These are phyloP conservation scores for Fraxinus floribunda DNA, from an alignment of 305 asterid species.

Conservation along the genomic window DNA sequence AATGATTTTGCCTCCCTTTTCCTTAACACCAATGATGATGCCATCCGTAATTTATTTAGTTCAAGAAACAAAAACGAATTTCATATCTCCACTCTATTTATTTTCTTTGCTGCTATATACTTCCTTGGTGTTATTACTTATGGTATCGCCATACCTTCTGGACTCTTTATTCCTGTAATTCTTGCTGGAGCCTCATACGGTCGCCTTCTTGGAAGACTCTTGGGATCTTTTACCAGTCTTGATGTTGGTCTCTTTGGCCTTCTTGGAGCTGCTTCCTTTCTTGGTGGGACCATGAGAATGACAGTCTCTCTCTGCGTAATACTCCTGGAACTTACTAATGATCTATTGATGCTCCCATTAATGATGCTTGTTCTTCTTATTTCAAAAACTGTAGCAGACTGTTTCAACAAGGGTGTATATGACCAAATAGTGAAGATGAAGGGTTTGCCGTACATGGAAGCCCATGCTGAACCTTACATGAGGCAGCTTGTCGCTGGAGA, in stretches of 20 bases:
- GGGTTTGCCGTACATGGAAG: slow-evolving; percentile 94
- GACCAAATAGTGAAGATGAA: slow-evolving; percentile 94
- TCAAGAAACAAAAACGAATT: slow-evolving; percentile 53
- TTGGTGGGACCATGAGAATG: slow-evolving; percentile 99
- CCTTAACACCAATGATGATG: slow-evolving; percentile 88
- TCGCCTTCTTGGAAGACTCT: slow-evolving; percentile 65
- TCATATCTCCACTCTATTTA: slow-evolving; percentile 51
- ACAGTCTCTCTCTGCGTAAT: slow-evolving; percentile 92
- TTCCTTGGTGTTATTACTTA: slow-evolving; percentile 84
- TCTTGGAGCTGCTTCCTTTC: slow-evolving; percentile 95
- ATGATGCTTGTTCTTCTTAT: slow-evolving; percentile 90
- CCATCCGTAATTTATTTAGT: slow-evolving; percentile 80
- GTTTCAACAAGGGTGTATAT: slow-evolving; percentile 79
- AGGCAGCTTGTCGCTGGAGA: slow-evolving; percentile 76
- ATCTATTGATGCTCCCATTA: slow-evolving; percentile 84
- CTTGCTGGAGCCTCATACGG: slow-evolving; percentile 97
- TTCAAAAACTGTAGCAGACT: slow-evolving; percentile 86
- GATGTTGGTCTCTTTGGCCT: slow-evolving; percentile 74
- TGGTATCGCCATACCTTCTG: slow-evolving; percentile 95
- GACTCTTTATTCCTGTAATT: slow-evolving; percentile 94
- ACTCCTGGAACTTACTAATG: slow-evolving; percentile 78
- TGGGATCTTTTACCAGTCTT: slow-evolving; percentile 60
- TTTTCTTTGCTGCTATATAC: slow-evolving; percentile 61
- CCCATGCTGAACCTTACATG: slow-evolving; percentile 95
- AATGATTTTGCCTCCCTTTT: slow-evolving; percentile 90